These are phyloP conservation scores for Cyberlindnera xylosilytica DNA, from an alignment of 805 yeast species.

Conservation along the genomic window DNA sequence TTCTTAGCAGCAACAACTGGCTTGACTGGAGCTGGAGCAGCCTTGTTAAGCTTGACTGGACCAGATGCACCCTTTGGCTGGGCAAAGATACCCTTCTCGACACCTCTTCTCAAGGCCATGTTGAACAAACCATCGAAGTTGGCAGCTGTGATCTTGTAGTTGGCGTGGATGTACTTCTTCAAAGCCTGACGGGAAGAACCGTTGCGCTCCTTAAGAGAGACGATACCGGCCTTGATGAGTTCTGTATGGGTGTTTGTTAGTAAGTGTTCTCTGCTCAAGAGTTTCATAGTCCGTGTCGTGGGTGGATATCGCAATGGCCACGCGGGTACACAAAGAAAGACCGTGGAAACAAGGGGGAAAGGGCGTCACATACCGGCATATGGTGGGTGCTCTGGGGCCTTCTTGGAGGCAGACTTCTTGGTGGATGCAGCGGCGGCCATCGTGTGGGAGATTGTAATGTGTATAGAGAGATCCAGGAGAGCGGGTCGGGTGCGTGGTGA, in stretches of 20 bases:
- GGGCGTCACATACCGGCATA: constrained; percentile 23
- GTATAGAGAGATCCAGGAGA: background rate
- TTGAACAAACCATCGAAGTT: constrained; percentile 78
- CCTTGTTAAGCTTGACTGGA: constrained; percentile 59
- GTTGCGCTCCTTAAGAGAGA: constrained; percentile 70
- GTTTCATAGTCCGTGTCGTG: too few species aligned
- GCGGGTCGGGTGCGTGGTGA: background rate
- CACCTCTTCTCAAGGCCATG: constrained; percentile 76
- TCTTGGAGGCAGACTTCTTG: constrained; percentile 21
- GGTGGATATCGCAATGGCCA: too few species aligned
- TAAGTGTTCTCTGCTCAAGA: background rate
- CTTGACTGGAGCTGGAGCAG: constrained; percentile 22
- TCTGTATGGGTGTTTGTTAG: constrained; percentile 20
- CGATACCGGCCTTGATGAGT: constrained; percentile 53
- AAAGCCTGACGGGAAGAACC: constrained; percentile 86
- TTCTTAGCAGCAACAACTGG: constrained; percentile 30
- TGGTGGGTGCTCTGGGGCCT: constrained; percentile 27
- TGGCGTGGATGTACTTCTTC: constrained; percentile 74
- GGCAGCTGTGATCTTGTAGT: constrained; percentile 53
- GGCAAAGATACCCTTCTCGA: constrained; percentile 65
- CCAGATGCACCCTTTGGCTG: constrained; percentile 94
- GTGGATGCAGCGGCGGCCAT: constrained; percentile 25
- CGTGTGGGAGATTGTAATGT: constrained; percentile 6
- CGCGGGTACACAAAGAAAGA: background rate
- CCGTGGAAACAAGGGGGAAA: background rate